Evolutionary conservation across 495 filamentous ascomycete genomes (phyloP).

Genomic region (Aspergillus homomorphus): DNA sequence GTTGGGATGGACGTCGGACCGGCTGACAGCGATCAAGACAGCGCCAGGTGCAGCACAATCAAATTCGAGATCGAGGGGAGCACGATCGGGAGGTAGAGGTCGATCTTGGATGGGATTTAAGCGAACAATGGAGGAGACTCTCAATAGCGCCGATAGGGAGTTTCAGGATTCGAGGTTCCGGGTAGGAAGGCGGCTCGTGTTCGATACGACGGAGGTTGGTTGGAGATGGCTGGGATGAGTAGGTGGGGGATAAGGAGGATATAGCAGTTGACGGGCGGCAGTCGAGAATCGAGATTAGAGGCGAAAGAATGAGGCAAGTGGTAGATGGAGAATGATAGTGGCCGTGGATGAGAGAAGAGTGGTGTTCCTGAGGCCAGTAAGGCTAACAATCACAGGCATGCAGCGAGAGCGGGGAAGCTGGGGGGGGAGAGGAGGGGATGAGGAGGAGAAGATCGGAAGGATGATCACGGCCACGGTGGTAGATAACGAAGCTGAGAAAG

Average conservation of each 20-base stretch:
- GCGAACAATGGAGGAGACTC: slow-evolving; percentile 4
- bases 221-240: neutral
- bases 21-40: slow-evolving; percentile 8
- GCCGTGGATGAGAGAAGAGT: neutral
- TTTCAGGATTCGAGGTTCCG: neutral
- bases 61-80: neutral
- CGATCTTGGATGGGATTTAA: slow-evolving; percentile 1
- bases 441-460: slow-evolving; percentile 1
- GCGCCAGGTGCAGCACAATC: neutral
- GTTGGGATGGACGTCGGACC: slow-evolving; percentile 20
- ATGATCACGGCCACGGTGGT: neutral
- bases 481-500: neutral
- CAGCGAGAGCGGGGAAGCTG: slow-evolving; percentile 21
- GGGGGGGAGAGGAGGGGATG: neutral
- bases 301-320: neutral
- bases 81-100: neutral
- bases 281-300: neutral
- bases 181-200: slow-evolving; percentile 14
- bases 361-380: slow-evolving; percentile 3
- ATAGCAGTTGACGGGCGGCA: neutral
- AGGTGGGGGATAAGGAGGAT: neutral
- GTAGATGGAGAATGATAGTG: neutral
- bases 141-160: neutral
- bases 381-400: slow-evolving; percentile 7
- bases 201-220: slow-evolving; percentile 1